These are phyloP conservation scores for Paecilomyces variotii DNA, from an alignment of 2,329 filamentous ascomycete species.

Conservation along the genomic window DNA sequence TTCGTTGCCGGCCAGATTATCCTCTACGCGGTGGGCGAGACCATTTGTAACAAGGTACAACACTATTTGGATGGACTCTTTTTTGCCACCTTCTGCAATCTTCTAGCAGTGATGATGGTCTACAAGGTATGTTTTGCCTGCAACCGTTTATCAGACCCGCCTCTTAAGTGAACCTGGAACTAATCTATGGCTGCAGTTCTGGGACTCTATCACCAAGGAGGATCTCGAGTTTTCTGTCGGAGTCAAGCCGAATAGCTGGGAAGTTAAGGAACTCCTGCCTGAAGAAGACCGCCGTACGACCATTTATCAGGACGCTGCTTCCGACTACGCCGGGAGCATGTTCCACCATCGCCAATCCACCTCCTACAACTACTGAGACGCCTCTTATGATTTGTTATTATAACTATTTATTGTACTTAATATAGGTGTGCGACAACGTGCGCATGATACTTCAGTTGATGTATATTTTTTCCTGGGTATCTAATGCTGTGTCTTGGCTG, in stretches of 20 bases:
- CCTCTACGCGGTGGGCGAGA: slow-evolving; percentile 79
- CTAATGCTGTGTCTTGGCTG: background rate
- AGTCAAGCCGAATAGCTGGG: slow-evolving; percentile 93
- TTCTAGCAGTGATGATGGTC: slow-evolving; percentile 97
- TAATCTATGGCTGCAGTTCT: slow-evolving; percentile 58
- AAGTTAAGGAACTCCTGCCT: slow-evolving; percentile 82
- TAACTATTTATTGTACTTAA: background rate
- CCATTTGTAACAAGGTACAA: slow-evolving; percentile 73
- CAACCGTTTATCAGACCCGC: background rate
- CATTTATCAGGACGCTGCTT: slow-evolving; percentile 55
- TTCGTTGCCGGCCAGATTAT: slow-evolving; percentile 88
- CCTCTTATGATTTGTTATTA: background rate
- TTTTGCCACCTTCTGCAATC: slow-evolving; percentile 87
- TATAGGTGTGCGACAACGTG: background rate
- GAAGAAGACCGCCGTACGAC: slow-evolving; percentile 72
- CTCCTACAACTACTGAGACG: slow-evolving; percentile 26
- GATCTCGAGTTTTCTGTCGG: slow-evolving; percentile 98
- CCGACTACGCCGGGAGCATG: slow-evolving; percentile 38
- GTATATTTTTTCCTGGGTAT: background rate
- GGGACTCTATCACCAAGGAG: slow-evolving; percentile 98
- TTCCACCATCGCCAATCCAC: slow-evolving; percentile 33
- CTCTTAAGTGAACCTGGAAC: slow-evolving; percentile 4
- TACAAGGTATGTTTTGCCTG: slow-evolving; percentile 66
- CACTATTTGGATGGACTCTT: slow-evolving; percentile 94
- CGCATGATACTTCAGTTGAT: background rate